phyloP scores from a whole-genome alignment of 2,329 filamentous ascomycete species.

The Arachnomyces sp. region DNA sequence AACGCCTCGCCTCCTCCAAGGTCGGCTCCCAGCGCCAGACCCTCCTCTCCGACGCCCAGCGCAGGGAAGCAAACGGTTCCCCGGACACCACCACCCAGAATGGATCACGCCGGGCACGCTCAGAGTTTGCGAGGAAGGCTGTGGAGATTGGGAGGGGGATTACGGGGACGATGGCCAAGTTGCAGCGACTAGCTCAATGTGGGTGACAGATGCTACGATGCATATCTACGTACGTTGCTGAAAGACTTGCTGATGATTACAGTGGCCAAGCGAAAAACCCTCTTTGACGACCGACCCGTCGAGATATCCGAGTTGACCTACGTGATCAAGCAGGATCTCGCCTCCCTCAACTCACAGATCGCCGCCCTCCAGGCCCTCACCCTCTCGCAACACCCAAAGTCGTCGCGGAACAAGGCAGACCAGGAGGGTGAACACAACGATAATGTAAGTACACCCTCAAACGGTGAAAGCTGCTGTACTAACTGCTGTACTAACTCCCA shows the following conservation, averaged over 20 bases:
- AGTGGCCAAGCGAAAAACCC: conserved; percentile 92
- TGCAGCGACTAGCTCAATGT: conserved; percentile 85
- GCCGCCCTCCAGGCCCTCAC: conserved; percentile 70
- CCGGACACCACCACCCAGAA: conserved; percentile 41
- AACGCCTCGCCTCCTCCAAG: conserved; percentile 67
- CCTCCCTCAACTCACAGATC: conserved; percentile 77
- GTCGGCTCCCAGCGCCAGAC: conserved; percentile 70
- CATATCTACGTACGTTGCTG: not conserved
- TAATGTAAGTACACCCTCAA: conserved; percentile 50
- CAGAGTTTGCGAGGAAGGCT: conserved; percentile 86
- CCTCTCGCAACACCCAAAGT: conserved; percentile 62
- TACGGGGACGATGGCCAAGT: conserved; percentile 82
- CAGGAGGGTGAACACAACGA: conserved; percentile 97
- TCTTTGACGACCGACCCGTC: conserved; percentile 93
- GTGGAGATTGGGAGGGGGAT: conserved; percentile 90
- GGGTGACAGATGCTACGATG: too few relatives aligned
- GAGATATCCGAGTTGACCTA: conserved; percentile 97
- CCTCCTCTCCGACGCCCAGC: conserved; percentile 64
- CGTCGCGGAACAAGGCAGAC: conserved; percentile 40
- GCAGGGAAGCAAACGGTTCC: conserved; percentile 49
- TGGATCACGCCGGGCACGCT: conserved; percentile 48
- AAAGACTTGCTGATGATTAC: conserved; percentile 3
- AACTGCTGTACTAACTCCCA: conserved; percentile 19
- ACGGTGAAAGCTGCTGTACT: conserved; percentile 1
- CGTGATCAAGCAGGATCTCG: conserved; percentile 95